These are phyloP conservation scores for Cutaneotrichosporon sp. DNA, from an alignment of 1,284 basidiomycete species.

Conservation along the genomic window DNA sequence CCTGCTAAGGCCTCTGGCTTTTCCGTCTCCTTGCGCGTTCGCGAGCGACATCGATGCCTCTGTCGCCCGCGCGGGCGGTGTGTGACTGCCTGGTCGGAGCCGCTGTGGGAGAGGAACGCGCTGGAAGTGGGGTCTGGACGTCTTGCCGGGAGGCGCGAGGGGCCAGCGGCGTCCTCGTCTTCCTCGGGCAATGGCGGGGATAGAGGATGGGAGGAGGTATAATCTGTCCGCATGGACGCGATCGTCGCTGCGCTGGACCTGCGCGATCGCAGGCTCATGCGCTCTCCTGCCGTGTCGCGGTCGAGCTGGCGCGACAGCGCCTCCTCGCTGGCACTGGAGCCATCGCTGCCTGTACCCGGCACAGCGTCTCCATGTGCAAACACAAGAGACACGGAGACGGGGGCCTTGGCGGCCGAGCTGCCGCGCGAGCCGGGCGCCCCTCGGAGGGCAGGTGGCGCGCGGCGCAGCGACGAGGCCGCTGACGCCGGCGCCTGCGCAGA, in stretches of 20 bases:
- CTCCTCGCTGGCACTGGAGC: slow-evolving; percentile 24
- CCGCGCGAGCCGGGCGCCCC: slow-evolving; percentile 14
- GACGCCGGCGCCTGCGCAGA: background rate
- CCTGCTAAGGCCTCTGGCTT: too few species aligned
- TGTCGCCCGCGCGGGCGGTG: too few species aligned
- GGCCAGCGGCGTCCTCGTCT: slow-evolving; percentile 5
- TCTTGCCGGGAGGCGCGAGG: background rate
- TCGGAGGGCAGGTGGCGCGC: slow-evolving; percentile 15
- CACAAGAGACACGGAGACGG: slow-evolving; percentile 32
- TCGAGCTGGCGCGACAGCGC: slow-evolving; percentile 38
- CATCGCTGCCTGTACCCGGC: slow-evolving; percentile 4
- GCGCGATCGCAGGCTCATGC: slow-evolving; percentile 39
- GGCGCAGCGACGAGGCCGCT: slow-evolving; percentile 3
- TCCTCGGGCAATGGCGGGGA: slow-evolving; percentile 24
- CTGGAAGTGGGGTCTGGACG: background rate
- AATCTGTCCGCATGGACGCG: slow-evolving; percentile 12
- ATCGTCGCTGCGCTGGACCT: slow-evolving; percentile 33
- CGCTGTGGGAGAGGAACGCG: background rate
- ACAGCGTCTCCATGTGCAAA: slow-evolving; percentile 30
- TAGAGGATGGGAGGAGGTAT: background rate
- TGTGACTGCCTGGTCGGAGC: too few species aligned
- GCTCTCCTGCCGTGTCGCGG: slow-evolving; percentile 34
- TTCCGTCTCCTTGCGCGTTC: too few species aligned
- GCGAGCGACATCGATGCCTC: too few species aligned
- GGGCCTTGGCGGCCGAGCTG: slow-evolving; percentile 19